phyloP scores from a whole-genome alignment of 768 basidiomycete species.

The Lactifluus echinatus region DNA sequence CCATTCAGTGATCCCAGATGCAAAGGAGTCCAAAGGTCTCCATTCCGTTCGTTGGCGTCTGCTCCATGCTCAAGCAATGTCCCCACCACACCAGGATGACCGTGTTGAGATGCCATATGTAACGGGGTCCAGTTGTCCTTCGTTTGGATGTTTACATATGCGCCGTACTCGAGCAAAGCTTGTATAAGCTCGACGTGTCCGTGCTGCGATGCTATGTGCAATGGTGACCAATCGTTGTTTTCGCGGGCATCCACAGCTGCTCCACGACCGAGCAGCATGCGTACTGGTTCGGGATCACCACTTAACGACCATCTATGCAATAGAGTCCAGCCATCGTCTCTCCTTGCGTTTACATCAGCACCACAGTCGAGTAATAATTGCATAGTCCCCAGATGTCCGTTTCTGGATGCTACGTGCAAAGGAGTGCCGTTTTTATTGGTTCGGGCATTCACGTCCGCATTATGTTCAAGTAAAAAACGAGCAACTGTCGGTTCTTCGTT shows the following conservation, averaged over 20 bases:
- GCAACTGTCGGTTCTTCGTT: background rate
- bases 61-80: background rate
- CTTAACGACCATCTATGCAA: background rate
- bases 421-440: background rate
- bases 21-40: background rate
- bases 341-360: background rate
- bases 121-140: background rate
- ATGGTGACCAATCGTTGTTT: background rate
- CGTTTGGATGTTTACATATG: background rate
- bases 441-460: background rate
- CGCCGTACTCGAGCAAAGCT: background rate
- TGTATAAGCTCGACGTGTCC: background rate
- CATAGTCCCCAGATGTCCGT: background rate
- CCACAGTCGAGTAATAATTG: background rate
- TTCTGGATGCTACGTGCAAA: background rate
- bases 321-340: background rate
- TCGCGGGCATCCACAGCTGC: background rate
- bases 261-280: background rate
- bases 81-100: background rate
- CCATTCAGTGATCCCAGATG: background rate
- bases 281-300: background rate
- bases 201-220: background rate
- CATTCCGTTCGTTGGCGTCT: background rate
- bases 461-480: background rate
- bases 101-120: background rate